These are phyloP conservation scores for Moesziomyces antarcticus DNA, from an alignment of 1,284 basidiomycete species.

Conservation along the genomic window DNA sequence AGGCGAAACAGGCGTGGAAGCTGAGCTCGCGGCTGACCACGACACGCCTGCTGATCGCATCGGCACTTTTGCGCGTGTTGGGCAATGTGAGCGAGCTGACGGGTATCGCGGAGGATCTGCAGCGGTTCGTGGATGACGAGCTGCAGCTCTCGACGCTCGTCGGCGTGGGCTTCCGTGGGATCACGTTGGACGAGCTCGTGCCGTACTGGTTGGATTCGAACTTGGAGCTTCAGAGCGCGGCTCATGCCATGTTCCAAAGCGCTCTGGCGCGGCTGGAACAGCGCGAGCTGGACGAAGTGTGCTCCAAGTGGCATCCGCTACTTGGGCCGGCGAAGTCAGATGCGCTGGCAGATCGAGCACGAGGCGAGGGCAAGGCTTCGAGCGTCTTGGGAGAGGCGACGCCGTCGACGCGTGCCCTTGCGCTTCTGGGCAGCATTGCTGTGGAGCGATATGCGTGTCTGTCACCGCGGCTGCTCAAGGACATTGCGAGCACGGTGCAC, in stretches of 20 bases:
- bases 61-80: constrained; percentile 31
- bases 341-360: neutral
- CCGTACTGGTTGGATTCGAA: constrained; percentile 67
- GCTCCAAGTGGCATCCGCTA: constrained; percentile 63
- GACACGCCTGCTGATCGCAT: constrained; percentile 22
- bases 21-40: constrained; percentile 34
- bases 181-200: constrained; percentile 79
- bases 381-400: constrained; percentile 3
- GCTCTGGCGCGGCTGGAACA: constrained; percentile 19
- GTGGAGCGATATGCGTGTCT: constrained; percentile 82
- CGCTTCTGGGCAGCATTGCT: constrained; percentile 74
- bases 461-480: constrained; percentile 78
- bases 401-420: constrained; percentile 24
- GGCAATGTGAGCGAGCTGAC: constrained; percentile 24
- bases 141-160: constrained; percentile 13
- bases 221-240: constrained; percentile 44
- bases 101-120: constrained; percentile 18
- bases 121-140: constrained; percentile 23
- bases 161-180: constrained; percentile 60
- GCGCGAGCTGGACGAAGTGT: constrained; percentile 39
- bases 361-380: neutral
- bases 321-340: constrained; percentile 9
- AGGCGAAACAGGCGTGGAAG: constrained; percentile 24
- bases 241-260: constrained; percentile 25
- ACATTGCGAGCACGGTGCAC: constrained; percentile 83